These are phyloP conservation scores for Candida odintsovae DNA, from an alignment of 805 yeast genomes.

Conservation along the genomic window DNA sequence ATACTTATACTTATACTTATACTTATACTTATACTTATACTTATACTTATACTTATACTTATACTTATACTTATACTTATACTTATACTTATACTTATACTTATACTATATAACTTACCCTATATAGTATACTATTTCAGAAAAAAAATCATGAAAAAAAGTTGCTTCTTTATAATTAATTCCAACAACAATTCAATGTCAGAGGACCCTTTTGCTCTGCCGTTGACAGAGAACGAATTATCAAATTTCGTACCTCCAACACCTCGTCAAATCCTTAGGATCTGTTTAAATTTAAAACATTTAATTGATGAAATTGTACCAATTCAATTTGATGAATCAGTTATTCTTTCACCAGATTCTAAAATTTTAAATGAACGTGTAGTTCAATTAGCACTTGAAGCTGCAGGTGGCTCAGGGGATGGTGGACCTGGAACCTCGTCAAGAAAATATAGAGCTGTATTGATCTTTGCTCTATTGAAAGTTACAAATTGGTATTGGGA, in stretches of 20 bases:
- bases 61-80: no score
- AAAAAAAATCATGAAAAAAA: no score
- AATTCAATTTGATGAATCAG: constrained; percentile 45
- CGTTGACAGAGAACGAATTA: constrained; percentile 16
- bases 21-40: no score
- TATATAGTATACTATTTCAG: no score
- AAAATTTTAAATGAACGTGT: constrained; percentile 54
- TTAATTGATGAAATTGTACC: constrained; percentile 72
- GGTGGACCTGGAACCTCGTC: constrained; percentile 50
- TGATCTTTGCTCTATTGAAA: constrained; percentile 65
- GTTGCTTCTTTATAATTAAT: no score
- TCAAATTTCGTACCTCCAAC: constrained; percentile 35
- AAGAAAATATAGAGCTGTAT: constrained; percentile 57
- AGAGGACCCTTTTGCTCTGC: constrained; percentile 5
- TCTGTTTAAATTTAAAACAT: constrained; percentile 67
- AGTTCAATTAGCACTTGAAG: constrained; percentile 53
- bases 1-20: no score
- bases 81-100: no score
- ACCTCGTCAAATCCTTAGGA: constrained; percentile 60
- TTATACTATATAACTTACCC: no score
- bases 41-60: no score
- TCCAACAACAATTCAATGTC: no score
- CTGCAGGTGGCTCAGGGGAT: constrained; percentile 76
- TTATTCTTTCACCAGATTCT: constrained; percentile 50
- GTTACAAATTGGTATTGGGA: constrained; percentile 77